A percentile compares a stretch with the other conserved stretches of the same genome.
phyloP scores from a whole-genome alignment of 345 rosid species.

The Erodium maritimum region DNA sequence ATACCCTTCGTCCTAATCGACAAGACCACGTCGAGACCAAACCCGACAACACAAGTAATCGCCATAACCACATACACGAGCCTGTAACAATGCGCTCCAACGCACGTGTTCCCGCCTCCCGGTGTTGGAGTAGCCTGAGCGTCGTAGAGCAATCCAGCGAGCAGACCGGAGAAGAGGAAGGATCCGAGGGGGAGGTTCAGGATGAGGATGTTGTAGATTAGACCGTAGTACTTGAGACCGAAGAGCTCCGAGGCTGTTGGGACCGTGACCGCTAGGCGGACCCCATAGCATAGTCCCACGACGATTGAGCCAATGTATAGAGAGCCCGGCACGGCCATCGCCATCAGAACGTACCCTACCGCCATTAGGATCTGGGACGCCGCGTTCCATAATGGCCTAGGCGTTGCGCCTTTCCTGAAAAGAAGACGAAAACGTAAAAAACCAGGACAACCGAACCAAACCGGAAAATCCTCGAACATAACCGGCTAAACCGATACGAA shows the following conservation, averaged over 20 bases:
- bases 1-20: slow-evolving; percentile 48
- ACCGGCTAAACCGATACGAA: too few relatives aligned
- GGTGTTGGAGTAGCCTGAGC: slow-evolving; percentile 66
- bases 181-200: slow-evolving; percentile 95
- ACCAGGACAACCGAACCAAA: too few relatives aligned
- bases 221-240: slow-evolving; percentile 82
- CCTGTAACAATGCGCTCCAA: slow-evolving; percentile 78
- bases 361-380: slow-evolving; percentile 85
- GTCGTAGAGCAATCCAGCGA: slow-evolving; percentile 71
- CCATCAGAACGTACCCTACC: slow-evolving; percentile 66
- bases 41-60: slow-evolving; percentile 46
- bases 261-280: slow-evolving; percentile 78
- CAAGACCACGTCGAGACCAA: slow-evolving; percentile 53
- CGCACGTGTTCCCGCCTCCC: slow-evolving; percentile 80
- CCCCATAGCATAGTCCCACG: slow-evolving; percentile 85
- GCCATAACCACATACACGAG: slow-evolving; percentile 73
- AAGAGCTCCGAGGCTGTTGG: slow-evolving; percentile 90
- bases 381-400: slow-evolving; percentile 93
- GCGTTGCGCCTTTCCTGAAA: slow-evolving; percentile 68
- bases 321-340: slow-evolving; percentile 64
- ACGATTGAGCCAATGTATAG: slow-evolving; percentile 74
- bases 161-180: slow-evolving; percentile 82
- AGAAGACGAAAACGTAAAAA: not conserved
- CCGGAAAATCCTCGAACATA: too few relatives aligned
- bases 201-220: slow-evolving; percentile 68